phyloP scores from a whole-genome alignment of 768 basidiomycete genomes.

The Hortiboletus campestris region DNA sequence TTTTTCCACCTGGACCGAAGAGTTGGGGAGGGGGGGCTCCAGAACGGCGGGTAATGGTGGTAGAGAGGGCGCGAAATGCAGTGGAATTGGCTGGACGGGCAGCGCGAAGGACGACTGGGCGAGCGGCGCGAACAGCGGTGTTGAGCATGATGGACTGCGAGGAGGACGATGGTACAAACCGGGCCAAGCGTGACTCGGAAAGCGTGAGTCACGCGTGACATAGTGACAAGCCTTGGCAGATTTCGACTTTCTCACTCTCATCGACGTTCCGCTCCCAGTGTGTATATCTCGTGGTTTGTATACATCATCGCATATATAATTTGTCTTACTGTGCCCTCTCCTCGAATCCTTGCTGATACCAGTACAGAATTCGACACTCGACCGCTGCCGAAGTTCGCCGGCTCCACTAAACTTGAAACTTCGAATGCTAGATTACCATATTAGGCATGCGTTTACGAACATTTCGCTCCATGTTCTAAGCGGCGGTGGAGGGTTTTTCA shows the following conservation, averaged over 20 bases:
- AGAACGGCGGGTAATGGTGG: conserved; percentile 53
- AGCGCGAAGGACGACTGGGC: conserved; percentile 24
- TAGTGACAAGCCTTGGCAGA: conserved; percentile 1
- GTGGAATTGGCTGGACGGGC: conserved; percentile 21
- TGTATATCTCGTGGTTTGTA: not conserved
- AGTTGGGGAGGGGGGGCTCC: conserved; percentile 62
- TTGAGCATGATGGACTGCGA: conserved; percentile 24
- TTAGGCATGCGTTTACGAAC: conserved; percentile 34
- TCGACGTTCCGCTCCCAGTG: not conserved
- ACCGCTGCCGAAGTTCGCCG: not conserved
- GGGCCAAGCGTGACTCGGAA: conserved; percentile 28
- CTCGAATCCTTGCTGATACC: not conserved
- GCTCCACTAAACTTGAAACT: not conserved
- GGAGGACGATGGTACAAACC: conserved; percentile 24
- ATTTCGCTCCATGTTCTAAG: conserved; percentile 18
- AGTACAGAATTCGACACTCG: not conserved
- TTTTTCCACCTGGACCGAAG: conserved; percentile 68
- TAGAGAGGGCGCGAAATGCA: conserved; percentile 57
- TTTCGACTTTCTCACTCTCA: too few species aligned
- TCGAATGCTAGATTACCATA: conserved; percentile 12
- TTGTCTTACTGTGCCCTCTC: not conserved
- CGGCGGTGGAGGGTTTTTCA: not conserved
- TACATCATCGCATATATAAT: not conserved
- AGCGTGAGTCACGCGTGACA: conserved; percentile 26
- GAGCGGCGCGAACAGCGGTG: conserved; percentile 25